These are phyloP conservation scores for Penicillium turbatum DNA, from an alignment of 495 filamentous ascomycete genomes.

Conservation along the genomic window DNA sequence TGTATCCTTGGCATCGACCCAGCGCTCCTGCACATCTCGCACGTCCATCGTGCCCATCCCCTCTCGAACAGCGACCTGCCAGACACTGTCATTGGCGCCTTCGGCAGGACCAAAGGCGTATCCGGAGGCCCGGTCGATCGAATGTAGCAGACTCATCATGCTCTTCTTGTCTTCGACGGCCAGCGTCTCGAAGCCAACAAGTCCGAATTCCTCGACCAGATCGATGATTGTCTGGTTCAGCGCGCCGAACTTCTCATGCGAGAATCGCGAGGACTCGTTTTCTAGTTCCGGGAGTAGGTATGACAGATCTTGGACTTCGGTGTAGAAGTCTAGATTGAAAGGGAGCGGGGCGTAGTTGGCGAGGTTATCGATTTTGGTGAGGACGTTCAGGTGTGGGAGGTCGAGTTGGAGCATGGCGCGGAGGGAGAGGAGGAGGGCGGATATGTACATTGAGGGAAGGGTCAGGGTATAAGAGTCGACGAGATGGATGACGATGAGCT, in stretches of 20 bases:
- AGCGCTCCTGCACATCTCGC: conserved; percentile 87
- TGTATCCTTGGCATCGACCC: conserved; percentile 84
- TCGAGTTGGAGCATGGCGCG: conserved; percentile 98
- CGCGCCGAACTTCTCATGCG: conserved; percentile 67
- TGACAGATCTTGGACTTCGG: conserved; percentile 89
- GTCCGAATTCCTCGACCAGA: conserved; percentile 79
- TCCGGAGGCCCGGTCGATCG: conserved; percentile 85
- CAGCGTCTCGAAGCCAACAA: conserved; percentile 88
- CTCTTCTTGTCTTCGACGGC: conserved; percentile 94
- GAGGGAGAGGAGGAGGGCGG: conserved; percentile 83
- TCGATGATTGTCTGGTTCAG: conserved; percentile 84
- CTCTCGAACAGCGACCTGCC: conserved; percentile 91
- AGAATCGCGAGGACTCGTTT: conserved; percentile 52
- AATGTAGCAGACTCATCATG: conserved; percentile 84
- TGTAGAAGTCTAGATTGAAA: conserved; percentile 95
- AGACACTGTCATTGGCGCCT: conserved; percentile 88
- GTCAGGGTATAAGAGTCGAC: conserved; percentile 90
- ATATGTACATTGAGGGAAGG: conserved; percentile 89
- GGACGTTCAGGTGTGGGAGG: conserved; percentile 87
- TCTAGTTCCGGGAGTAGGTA: conserved; percentile 78
- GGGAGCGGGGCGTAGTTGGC: conserved; percentile 72
- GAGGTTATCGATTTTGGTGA: conserved; percentile 96
- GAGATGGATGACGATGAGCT: conserved; percentile 89
- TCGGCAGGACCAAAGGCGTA: conserved; percentile 91
- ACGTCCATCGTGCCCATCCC: conserved; percentile 74